Percentiles rank a stretch among this genome's conserved stretches.
These are phyloP conservation scores for Lachancea fermentati DNA, from an alignment of 805 yeast genomes.

Conservation along the genomic window DNA sequence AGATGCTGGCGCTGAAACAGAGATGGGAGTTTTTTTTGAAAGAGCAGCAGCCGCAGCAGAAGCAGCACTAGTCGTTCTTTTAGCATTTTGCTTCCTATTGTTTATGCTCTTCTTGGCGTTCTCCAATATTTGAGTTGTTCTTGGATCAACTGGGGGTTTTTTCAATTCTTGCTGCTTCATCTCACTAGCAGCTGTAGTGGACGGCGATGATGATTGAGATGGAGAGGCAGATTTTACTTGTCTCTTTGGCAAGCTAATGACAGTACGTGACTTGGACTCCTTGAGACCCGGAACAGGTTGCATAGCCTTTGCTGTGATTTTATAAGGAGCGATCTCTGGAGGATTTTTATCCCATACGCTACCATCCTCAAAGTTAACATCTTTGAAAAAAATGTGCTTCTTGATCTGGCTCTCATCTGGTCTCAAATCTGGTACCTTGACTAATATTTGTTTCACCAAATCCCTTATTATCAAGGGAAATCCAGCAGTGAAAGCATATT, in stretches of 20 bases:
- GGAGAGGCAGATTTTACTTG: constrained; percentile 22
- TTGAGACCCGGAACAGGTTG: constrained; percentile 57
- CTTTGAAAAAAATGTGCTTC: constrained; percentile 57
- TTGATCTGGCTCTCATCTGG: constrained; percentile 52
- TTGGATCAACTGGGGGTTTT: constrained; percentile 23
- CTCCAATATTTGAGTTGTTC: constrained; percentile 30
- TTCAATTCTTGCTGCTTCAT: constrained; percentile 2
- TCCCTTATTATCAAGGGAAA: constrained; percentile 71
- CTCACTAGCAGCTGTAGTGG: constrained; percentile 3
- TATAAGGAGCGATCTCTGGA: constrained; percentile 67
- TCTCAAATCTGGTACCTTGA: constrained; percentile 60
- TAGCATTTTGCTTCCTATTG: constrained; percentile 15
- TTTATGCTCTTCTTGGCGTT: constrained; percentile 24
- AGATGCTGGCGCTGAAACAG: constrained; percentile 13
- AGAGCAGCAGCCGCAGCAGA: constrained; percentile 22
- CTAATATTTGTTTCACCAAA: constrained; percentile 61
- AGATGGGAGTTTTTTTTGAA: constrained; percentile 14
- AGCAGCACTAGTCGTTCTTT: constrained; percentile 19
- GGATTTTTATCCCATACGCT: constrained; percentile 54
- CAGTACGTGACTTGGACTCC: constrained; percentile 13
- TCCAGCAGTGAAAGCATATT: constrained; percentile 80
- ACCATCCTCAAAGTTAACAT: constrained; percentile 49
- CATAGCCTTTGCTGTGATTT: constrained; percentile 73
- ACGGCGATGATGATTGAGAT: constrained; percentile 4
- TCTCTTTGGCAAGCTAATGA: constrained; percentile 15